Evolutionary conservation across 2,329 filamentous ascomycete species (phyloP).

Genomic region (Mycosphaerella sp.): DNA sequence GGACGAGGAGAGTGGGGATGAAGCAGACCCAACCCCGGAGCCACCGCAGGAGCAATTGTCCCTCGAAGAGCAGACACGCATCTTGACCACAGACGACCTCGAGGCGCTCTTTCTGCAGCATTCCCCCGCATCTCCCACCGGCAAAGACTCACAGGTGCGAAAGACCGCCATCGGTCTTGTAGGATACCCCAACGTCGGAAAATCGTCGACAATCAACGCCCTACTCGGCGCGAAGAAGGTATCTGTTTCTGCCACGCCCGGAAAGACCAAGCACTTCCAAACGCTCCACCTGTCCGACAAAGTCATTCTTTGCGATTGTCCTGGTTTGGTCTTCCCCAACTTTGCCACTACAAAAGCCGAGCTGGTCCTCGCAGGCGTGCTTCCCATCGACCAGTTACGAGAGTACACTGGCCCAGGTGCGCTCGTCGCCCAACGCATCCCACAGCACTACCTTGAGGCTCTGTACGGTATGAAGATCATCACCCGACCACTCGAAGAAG

Average conservation of each 20-base stretch:
- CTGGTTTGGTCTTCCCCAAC: conserved; percentile 96
- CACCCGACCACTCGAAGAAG: conserved; percentile 77
- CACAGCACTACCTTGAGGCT: conserved; percentile 81
- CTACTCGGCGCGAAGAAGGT: conserved; percentile 98
- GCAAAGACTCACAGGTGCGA: conserved; percentile 44
- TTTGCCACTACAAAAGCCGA: conserved; percentile 96
- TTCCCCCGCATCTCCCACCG: conserved; percentile 49
- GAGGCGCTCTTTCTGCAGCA: conserved; percentile 81
- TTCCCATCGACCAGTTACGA: conserved; percentile 93
- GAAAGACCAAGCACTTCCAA: conserved; percentile 99
- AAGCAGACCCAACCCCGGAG: conserved; percentile 32
- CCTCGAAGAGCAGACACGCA: conserved; percentile 53
- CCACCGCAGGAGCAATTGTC: conserved; percentile 31
- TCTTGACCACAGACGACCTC: conserved; percentile 86
- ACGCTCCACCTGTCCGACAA: conserved; percentile 88
- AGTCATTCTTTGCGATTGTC: conserved; percentile 93
- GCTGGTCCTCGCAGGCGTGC: conserved; percentile 86
- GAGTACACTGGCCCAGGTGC: conserved; percentile 84
- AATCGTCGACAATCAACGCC: conserved; percentile 98
- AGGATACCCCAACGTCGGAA: conserved; percentile 97
- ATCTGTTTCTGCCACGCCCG: conserved; percentile 91
- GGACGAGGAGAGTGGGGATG: conserved; percentile 37
- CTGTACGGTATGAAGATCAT: conserved; percentile 88
- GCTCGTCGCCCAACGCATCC: conserved; percentile 78
- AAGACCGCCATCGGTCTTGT: conserved; percentile 91